Conservation (phyloP, 164 flowering plant genomes). For the Magnolia sinica region DNA sequence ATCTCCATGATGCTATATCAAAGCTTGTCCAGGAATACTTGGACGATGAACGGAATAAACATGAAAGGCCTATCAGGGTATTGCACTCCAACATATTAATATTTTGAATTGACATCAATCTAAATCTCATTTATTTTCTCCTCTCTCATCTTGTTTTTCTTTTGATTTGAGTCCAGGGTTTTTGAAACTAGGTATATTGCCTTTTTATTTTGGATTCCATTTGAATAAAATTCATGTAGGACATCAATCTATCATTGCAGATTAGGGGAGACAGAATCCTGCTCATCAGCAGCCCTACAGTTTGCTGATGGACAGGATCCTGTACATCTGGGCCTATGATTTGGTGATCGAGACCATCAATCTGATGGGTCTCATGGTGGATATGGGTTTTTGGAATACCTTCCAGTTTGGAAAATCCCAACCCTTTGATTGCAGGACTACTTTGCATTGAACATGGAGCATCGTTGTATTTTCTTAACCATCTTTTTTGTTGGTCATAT, state of each 20-base stretch:
- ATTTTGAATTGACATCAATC: background rate
- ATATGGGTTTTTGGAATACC: no score
- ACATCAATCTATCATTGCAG: background rate
- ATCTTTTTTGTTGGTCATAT: no score
- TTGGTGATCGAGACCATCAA: background rate
- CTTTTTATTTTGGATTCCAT: no score
- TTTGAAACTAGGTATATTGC: background rate
- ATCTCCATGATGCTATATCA: conserved; percentile 40
- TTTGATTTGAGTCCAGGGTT: background rate
- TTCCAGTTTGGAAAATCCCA: no score
- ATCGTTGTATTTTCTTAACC: no score
- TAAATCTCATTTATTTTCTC: background rate
- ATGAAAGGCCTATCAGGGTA: conserved; percentile 57
- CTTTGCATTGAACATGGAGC: no score
- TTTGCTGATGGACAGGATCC: background rate
- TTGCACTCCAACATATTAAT: background rate
- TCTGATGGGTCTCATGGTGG: no score
- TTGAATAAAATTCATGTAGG: background rate
- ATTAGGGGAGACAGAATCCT: no score
- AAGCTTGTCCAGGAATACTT: conserved; percentile 58
- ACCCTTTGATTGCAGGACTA: no score
- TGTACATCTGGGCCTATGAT: background rate
- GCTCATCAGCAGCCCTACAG: background rate
- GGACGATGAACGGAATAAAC: conserved; percentile 28
- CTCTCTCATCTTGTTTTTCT: background rate